These are phyloP conservation scores for Orbilia brochopaga DNA, from an alignment of 2,329 filamentous ascomycete species.

Conservation along the genomic window DNA sequence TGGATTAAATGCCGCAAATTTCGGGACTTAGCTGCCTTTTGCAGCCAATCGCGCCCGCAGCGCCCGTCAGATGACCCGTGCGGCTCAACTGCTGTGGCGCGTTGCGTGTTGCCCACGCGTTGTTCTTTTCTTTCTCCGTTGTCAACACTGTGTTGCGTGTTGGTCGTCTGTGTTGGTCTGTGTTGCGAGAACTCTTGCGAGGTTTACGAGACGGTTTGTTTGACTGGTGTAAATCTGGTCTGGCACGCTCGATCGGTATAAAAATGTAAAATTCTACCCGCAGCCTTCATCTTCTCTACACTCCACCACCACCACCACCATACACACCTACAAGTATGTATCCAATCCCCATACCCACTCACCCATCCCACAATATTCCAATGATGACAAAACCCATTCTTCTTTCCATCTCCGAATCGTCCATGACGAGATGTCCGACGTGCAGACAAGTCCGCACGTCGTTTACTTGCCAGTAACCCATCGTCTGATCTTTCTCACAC, in stretches of 20 bases:
- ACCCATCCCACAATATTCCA: slow-evolving; percentile 1
- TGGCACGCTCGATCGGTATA: no score
- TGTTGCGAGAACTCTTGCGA: no score
- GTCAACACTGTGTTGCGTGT: no score
- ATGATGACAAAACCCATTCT: slow-evolving; percentile 52
- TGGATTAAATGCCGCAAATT: slow-evolving; percentile 49
- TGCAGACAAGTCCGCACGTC: slow-evolving; percentile 9
- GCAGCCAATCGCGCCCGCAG: slow-evolving; percentile 17
- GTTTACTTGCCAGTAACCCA: slow-evolving; percentile 56
- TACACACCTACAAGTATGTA: slow-evolving; percentile 1
- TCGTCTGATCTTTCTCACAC: slow-evolving; percentile 52
- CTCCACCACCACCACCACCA: slow-evolving; percentile 15
- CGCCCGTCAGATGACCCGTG: slow-evolving; percentile 47
- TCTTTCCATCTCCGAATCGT: slow-evolving; percentile 56
- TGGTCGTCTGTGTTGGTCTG: no score
- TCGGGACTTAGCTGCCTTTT: slow-evolving; percentile 32
- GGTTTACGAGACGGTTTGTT: no score
- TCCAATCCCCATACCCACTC: background rate
- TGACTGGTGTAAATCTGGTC: no score
- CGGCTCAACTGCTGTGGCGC: slow-evolving; percentile 38
- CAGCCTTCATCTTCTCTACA: background rate
- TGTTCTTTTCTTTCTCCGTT: slow-evolving; percentile 15
- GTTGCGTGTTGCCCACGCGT: slow-evolving; percentile 21
- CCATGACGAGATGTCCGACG: slow-evolving; percentile 53
- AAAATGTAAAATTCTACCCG: no score